These are phyloP conservation scores for Aspergillus ochraceoroseus DNA, from an alignment of 2,329 filamentous ascomycete species.

Conservation along the genomic window DNA sequence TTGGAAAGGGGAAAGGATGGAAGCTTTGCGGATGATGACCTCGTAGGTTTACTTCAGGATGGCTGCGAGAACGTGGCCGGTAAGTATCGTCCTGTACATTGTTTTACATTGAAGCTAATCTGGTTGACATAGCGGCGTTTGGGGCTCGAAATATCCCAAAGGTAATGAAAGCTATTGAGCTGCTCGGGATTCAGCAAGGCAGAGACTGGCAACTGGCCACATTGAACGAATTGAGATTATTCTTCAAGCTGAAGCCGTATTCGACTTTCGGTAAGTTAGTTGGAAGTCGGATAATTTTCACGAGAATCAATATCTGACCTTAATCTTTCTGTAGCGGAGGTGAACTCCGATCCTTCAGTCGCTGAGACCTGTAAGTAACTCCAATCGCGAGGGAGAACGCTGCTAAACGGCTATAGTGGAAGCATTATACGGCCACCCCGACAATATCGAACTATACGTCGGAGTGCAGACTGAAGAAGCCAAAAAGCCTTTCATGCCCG, in stretches of 20 bases:
- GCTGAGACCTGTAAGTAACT: constrained; percentile 33
- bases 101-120: too few species aligned
- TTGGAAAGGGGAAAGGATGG: constrained; percentile 49
- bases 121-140: constrained; percentile 46
- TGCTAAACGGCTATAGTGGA: too few species aligned
- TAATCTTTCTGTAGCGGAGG: background rate
- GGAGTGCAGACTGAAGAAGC: constrained; percentile 54
- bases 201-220: constrained; percentile 58
- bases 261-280: constrained; percentile 43
- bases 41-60: constrained; percentile 52
- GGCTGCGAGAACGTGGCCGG: constrained; percentile 55
- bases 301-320: too few species aligned
- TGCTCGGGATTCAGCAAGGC: constrained; percentile 58
- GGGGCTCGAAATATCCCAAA: constrained; percentile 57
- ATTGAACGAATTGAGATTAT: constrained; percentile 54
- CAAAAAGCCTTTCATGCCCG: constrained; percentile 49
- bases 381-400: too few species aligned
- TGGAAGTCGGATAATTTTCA: too few species aligned
- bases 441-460: constrained; percentile 55
- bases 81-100: too few species aligned
- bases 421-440: constrained; percentile 48
- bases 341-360: constrained; percentile 43
- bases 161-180: constrained; percentile 56
- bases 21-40: constrained; percentile 53
- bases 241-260: constrained; percentile 49